Percentiles rank a stretch among this genome's conserved stretches.
phyloP scores from a whole-genome alignment of 2,329 filamentous ascomycete species.

The Aspergillus tubingensis region DNA sequence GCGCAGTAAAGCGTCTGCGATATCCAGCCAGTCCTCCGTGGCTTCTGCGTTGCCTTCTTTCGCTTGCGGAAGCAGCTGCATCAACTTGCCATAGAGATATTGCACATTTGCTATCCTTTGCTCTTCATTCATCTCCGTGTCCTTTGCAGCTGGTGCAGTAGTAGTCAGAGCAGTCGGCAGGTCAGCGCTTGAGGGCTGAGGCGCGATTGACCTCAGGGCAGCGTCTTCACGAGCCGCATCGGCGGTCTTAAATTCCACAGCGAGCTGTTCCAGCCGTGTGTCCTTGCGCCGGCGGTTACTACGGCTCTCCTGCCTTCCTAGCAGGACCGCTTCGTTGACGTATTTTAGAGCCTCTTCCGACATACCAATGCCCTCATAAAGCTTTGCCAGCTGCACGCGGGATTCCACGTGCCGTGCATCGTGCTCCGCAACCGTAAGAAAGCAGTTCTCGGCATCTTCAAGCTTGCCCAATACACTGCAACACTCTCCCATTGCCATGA shows the following conservation, averaged over 20 bases:
- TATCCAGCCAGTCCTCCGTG: slow-evolving; percentile 59
- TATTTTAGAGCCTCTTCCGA: slow-evolving; percentile 76
- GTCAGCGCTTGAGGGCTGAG: slow-evolving; percentile 18
- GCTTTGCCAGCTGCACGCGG: slow-evolving; percentile 75
- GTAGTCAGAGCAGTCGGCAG: slow-evolving; percentile 19
- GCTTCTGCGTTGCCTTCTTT: slow-evolving; percentile 53
- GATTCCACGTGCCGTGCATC: slow-evolving; percentile 74
- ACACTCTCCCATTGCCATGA: slow-evolving; percentile 59
- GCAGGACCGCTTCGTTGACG: slow-evolving; percentile 71
- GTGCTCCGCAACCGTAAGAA: slow-evolving; percentile 70
- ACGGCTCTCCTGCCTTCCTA: slow-evolving; percentile 52
- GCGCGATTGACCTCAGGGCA: slow-evolving; percentile 22
- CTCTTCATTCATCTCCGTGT: slow-evolving; percentile 33
- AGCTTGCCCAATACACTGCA: slow-evolving; percentile 66
- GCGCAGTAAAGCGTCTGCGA: slow-evolving; percentile 59
- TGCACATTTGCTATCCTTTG: slow-evolving; percentile 46
- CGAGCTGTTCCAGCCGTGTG: slow-evolving; percentile 44
- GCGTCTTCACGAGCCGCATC: slow-evolving; percentile 20
- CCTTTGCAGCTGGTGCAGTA: slow-evolving; percentile 22
- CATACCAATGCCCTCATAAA: slow-evolving; percentile 76
- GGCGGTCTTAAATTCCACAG: slow-evolving; percentile 38
- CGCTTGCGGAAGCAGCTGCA: slow-evolving; percentile 51
- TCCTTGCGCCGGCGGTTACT: slow-evolving; percentile 36
- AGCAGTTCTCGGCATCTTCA: slow-evolving; percentile 73
- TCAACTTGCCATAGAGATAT: slow-evolving; percentile 48